These are phyloP conservation scores for Collybia mongolica DNA, from an alignment of 768 basidiomycete species.

Conservation along the genomic window DNA sequence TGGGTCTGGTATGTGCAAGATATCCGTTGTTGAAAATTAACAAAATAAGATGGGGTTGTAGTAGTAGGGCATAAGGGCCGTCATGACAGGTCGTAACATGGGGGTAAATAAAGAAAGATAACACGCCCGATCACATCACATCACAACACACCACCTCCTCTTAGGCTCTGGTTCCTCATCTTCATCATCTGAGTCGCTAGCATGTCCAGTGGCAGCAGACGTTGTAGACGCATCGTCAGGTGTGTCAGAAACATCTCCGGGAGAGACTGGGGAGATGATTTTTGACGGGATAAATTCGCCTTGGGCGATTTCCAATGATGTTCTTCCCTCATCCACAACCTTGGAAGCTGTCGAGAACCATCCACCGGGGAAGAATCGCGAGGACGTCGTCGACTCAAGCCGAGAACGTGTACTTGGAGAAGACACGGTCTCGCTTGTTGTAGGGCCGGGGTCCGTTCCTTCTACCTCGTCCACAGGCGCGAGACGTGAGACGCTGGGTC, in stretches of 20 bases:
- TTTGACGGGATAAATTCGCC: constrained; percentile 44
- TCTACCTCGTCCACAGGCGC: constrained; percentile 12
- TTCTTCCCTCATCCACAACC: constrained; percentile 36
- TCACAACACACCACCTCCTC: constrained; percentile 38
- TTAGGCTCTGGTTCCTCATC: constrained; percentile 25
- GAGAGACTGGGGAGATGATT: constrained; percentile 14
- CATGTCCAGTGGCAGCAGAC: neutral
- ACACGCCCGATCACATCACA: constrained; percentile 23
- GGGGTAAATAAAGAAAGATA: neutral
- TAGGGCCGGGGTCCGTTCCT: neutral
- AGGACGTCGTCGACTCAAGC: constrained; percentile 55
- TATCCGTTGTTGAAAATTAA: constrained; percentile 8
- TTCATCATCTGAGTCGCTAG: constrained; percentile 10
- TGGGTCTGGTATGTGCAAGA: constrained; percentile 6
- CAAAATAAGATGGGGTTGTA: constrained; percentile 6
- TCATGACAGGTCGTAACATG: constrained; percentile 15
- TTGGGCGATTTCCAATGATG: constrained; percentile 49
- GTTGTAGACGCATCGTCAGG: constrained; percentile 7
- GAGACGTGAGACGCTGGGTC: constrained; percentile 14
- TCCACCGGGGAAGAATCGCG: constrained; percentile 55
- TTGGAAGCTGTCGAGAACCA: constrained; percentile 44
- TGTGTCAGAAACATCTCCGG: constrained; percentile 19
- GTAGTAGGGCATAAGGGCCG: constrained; percentile 7
- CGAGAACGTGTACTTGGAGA: constrained; percentile 32
- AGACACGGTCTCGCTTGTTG: constrained; percentile 8